Percentiles rank a stretch among this genome's conserved stretches.
Conservation (phyloP, 164 flowering plant genomes). For the Magnolia officinalis region DNA sequence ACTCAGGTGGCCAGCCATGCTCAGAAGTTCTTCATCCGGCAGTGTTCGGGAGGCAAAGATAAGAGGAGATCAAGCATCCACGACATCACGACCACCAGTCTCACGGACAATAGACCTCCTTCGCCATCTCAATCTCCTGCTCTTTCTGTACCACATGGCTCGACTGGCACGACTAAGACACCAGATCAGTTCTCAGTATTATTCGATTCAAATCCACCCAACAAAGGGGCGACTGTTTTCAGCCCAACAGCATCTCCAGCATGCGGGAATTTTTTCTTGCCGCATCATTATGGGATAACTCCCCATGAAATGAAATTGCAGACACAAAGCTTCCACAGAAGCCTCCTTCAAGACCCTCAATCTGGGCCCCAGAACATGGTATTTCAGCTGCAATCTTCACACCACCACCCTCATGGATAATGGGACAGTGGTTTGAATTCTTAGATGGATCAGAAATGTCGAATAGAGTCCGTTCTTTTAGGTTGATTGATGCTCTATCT, state of each 20-base stretch:
- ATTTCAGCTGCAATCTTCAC: conserved; percentile 41
- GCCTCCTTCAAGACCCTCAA: conserved; percentile 29
- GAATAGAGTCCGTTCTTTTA: conserved; percentile 5
- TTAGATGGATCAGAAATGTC: conserved; percentile 3
- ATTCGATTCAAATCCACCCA: conserved; percentile 49
- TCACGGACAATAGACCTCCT: conserved; percentile 38
- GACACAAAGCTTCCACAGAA: conserved; percentile 41
- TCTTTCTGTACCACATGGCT: conserved; percentile 27
- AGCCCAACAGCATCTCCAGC: conserved; percentile 14
- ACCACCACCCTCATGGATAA: conserved; percentile 36
- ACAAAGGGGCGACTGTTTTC: conserved; percentile 39
- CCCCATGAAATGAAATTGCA: conserved; percentile 42
- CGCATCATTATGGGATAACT: conserved; percentile 37
- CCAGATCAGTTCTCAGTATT: conserved; percentile 12
- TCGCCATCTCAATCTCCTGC: conserved; percentile 31
- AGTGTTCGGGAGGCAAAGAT: conserved; percentile 64
- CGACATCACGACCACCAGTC: conserved; percentile 66
- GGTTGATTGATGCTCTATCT: conserved; percentile 14
- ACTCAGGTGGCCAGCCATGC: conserved; percentile 91
- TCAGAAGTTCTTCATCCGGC: conserved; percentile 72
- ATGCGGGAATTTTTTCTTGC: conserved; percentile 32
- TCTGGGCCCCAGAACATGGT: conserved; percentile 31
- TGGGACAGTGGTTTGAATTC: background rate
- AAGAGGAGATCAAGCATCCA: conserved; percentile 78
- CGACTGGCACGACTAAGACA: conserved; percentile 23